Conservation (phyloP, 2,329 filamentous ascomycete species). For the Ascochyta fabae region DNA sequence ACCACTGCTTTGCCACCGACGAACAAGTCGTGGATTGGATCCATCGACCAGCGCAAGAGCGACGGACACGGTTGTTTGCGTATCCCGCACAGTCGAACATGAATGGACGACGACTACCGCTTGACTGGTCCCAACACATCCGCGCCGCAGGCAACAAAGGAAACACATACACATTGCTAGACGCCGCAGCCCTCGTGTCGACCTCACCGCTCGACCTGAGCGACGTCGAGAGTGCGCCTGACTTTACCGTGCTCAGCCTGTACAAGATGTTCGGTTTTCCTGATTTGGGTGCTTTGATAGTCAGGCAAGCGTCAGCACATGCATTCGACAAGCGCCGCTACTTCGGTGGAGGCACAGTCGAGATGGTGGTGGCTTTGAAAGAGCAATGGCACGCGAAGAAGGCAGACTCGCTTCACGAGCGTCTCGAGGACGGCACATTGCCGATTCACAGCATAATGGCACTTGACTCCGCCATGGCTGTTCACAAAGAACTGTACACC, state of each 20-base stretch:
- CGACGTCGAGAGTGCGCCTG: slow-evolving; percentile 67
- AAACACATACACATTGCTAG: slow-evolving; percentile 72
- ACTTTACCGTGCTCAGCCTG: slow-evolving; percentile 87
- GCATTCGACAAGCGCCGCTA: slow-evolving; percentile 74
- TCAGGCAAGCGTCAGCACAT: slow-evolving; percentile 72
- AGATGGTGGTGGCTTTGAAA: slow-evolving; percentile 80
- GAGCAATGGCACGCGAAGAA: slow-evolving; percentile 86
- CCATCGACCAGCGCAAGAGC: slow-evolving; percentile 33
- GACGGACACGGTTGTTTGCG: slow-evolving; percentile 66
- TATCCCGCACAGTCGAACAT: slow-evolving; percentile 94
- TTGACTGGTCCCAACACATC: slow-evolving; percentile 66
- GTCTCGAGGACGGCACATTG: slow-evolving; percentile 88
- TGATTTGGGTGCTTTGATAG: slow-evolving; percentile 83
- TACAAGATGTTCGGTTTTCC: slow-evolving; percentile 99
- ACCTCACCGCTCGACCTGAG: slow-evolving; percentile 78
- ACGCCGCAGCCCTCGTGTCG: slow-evolving; percentile 81
- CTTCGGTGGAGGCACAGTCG: slow-evolving; percentile 94
- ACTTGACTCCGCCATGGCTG: slow-evolving; percentile 73
- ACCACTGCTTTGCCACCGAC: slow-evolving; percentile 71
- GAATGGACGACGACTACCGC: slow-evolving; percentile 77
- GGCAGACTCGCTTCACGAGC: slow-evolving; percentile 73
- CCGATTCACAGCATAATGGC: slow-evolving; percentile 91
- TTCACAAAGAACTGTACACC: slow-evolving; percentile 73
- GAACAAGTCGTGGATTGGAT: slow-evolving; percentile 71
- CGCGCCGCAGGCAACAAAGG: slow-evolving; percentile 50